phyloP scores from a whole-genome alignment of 805 yeast genomes.

The Priceomyces carsonii region DNA sequence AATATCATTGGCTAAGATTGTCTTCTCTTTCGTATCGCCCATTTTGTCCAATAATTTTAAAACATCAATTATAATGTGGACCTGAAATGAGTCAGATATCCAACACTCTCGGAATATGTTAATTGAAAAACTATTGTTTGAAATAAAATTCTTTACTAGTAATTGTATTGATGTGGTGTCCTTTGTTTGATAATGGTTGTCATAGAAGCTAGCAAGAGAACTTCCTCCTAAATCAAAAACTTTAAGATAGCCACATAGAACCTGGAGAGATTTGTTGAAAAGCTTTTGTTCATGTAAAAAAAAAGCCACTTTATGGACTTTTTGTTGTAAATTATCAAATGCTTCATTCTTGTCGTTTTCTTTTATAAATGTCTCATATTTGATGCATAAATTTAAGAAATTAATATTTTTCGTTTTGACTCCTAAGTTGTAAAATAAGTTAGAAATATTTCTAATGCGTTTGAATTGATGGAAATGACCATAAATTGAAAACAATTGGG shows the following conservation, averaged over 20 bases:
- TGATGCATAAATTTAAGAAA: conserved; percentile 22
- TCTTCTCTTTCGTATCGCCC: conserved; percentile 14
- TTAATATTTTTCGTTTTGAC: conserved; percentile 15
- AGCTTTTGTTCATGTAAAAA: conserved; percentile 18
- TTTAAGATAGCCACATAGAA: conserved; percentile 9
- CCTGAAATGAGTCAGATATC: conserved; percentile 15
- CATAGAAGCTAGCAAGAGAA: neutral
- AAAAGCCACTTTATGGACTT: conserved; percentile 35
- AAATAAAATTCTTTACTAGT: conserved; percentile 11
- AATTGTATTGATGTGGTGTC: conserved; percentile 19
- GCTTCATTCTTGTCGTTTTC: conserved; percentile 3
- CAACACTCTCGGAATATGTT: conserved; percentile 8
- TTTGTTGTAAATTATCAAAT: conserved; percentile 20
- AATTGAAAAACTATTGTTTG: conserved; percentile 2
- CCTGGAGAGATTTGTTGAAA: conserved; percentile 5
- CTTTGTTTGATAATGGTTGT: conserved; percentile 9
- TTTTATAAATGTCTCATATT: conserved; percentile 27
- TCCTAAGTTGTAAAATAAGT: conserved; percentile 44
- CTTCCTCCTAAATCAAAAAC: conserved; percentile 1
- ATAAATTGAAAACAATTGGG: conserved; percentile 14
- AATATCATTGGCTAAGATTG: conserved; percentile 16
- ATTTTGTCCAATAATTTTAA: conserved; percentile 21
- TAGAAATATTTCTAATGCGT: conserved; percentile 48
- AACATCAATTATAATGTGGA: conserved; percentile 15
- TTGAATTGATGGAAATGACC: conserved; percentile 29